A percentile compares a stretch with the other conserved stretches of the same genome.
These are phyloP conservation scores for Lodderomyces parapsilosis DNA, from an alignment of 1,139 yeast species.

Conservation along the genomic window DNA sequence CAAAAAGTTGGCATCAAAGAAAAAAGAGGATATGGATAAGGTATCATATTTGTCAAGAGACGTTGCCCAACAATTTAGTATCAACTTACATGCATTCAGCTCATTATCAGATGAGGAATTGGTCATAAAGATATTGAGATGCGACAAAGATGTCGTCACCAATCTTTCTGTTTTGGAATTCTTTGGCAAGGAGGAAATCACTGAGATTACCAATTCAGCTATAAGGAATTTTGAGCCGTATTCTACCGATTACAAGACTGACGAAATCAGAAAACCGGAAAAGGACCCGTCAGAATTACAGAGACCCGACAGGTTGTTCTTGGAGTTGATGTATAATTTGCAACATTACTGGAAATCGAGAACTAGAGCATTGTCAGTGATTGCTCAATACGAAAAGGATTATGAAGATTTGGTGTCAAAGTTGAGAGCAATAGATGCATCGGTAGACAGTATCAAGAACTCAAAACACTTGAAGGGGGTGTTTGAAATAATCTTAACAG, in stretches of 20 bases:
- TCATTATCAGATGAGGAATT: conserved; percentile 54
- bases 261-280: conserved; percentile 53
- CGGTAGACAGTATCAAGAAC: conserved; percentile 57
- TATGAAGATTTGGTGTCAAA: conserved; percentile 64
- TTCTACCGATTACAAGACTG: conserved; percentile 52
- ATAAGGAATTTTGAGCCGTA: conserved; percentile 72
- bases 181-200: conserved; percentile 65
- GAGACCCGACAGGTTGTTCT: conserved; percentile 71
- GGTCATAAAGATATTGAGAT: conserved; percentile 55
- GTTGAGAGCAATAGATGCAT: conserved; percentile 60
- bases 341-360: conserved; percentile 83
- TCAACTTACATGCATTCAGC: conserved; percentile 65
- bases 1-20: conserved; percentile 50
- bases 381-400: conserved; percentile 65
- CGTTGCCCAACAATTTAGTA: conserved; percentile 75
- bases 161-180: conserved; percentile 70
- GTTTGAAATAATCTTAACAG: conserved; percentile 74
- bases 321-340: conserved; percentile 70
- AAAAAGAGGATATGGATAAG: conserved; percentile 50
- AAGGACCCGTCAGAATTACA: conserved; percentile 74
- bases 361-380: conserved; percentile 64
- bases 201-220: conserved; percentile 60
- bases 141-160: conserved; percentile 57
- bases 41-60: conserved; percentile 66
- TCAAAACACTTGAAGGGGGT: conserved; percentile 62